Evolutionary conservation across 495 filamentous ascomycete species (phyloP).

Genomic region (Penicillium antarcticum): DNA sequence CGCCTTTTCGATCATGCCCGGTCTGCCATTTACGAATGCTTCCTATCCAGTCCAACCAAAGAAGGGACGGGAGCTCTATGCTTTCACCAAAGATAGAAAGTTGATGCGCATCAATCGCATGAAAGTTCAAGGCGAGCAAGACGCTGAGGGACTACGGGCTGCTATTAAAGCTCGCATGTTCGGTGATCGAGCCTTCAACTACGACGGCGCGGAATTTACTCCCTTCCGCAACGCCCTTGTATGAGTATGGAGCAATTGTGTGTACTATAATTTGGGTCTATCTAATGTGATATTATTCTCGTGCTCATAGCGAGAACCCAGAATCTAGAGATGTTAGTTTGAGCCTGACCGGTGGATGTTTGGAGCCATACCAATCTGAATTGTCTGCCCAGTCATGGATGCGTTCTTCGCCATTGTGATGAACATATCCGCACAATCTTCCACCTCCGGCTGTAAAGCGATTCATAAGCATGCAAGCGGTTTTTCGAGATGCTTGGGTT

Average conservation of each 20-base stretch:
- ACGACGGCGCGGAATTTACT: slow-evolving; percentile 25
- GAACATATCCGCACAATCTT: slow-evolving; percentile 54
- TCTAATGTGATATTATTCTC: slow-evolving; percentile 15
- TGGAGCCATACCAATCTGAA: slow-evolving; percentile 47
- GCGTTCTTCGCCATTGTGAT: slow-evolving; percentile 51
- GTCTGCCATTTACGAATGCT: slow-evolving; percentile 37
- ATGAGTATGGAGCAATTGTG: slow-evolving; percentile 13
- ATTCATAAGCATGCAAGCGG: slow-evolving; percentile 8
- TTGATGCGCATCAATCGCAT: slow-evolving; percentile 36
- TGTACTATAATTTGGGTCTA: slow-evolving; percentile 13
- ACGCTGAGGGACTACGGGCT: slow-evolving; percentile 35
- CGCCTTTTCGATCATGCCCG: slow-evolving; percentile 29
- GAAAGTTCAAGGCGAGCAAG: slow-evolving; percentile 43
- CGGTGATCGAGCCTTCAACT: slow-evolving; percentile 27
- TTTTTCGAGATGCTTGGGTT: not conserved
- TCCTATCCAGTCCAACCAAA: slow-evolving; percentile 23
- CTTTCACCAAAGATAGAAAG: slow-evolving; percentile 37
- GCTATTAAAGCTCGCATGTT: slow-evolving; percentile 45
- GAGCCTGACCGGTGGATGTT: not conserved
- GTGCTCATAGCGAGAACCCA: slow-evolving; percentile 27
- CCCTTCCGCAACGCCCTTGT: slow-evolving; percentile 38
- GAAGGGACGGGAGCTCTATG: slow-evolving; percentile 33
- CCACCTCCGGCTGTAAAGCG: slow-evolving; percentile 45
- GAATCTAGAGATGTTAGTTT: slow-evolving; percentile 27
- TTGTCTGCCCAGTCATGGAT: slow-evolving; percentile 55